Conservation (phyloP, 2,329 filamentous ascomycete genomes). For the Monosporascus cannonballus region DNA sequence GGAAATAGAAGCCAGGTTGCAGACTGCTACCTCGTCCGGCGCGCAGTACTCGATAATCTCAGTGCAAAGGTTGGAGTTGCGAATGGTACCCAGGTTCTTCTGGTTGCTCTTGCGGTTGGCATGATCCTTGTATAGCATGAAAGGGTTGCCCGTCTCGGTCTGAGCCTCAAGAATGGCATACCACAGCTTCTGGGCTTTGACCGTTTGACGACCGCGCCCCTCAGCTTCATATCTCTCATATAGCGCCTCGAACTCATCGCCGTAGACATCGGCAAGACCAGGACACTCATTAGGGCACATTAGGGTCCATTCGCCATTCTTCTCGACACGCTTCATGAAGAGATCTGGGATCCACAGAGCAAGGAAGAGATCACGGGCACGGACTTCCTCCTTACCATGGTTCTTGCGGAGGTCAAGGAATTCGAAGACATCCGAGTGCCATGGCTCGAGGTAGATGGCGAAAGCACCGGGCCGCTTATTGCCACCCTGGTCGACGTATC, state of each 20-base stretch:
- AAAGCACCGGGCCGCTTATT: constrained; percentile 99
- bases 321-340: constrained; percentile 99
- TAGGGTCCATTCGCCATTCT: constrained; percentile 93
- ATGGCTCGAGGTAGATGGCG: constrained; percentile 97
- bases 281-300: constrained; percentile 98
- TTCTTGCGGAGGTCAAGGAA: constrained; percentile 99
- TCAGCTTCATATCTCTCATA: constrained; percentile 90
- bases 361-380: constrained; percentile 94
- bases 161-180: constrained; percentile 97
- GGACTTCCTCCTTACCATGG: constrained; percentile 97
- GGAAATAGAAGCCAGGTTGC: constrained; percentile 92
- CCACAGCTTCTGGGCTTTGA: constrained; percentile 99
- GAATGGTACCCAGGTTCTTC: constrained; percentile 98
- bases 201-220: constrained; percentile 79
- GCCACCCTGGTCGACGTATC: constrained; percentile 97
- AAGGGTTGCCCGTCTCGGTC: constrained; percentile 97
- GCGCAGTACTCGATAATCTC: constrained; percentile 98
- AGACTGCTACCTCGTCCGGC: constrained; percentile 96
- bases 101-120: constrained; percentile 99
- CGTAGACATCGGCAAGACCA: constrained; percentile 92
- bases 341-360: constrained; percentile 98
- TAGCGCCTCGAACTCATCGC: constrained; percentile 91
- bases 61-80: constrained; percentile 97
- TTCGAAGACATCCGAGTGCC: constrained; percentile 96
- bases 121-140: constrained; percentile 99